Base-by-base conservation (phyloP, 129 eudicot genomes). In the Flaveria bidentis region DNA sequence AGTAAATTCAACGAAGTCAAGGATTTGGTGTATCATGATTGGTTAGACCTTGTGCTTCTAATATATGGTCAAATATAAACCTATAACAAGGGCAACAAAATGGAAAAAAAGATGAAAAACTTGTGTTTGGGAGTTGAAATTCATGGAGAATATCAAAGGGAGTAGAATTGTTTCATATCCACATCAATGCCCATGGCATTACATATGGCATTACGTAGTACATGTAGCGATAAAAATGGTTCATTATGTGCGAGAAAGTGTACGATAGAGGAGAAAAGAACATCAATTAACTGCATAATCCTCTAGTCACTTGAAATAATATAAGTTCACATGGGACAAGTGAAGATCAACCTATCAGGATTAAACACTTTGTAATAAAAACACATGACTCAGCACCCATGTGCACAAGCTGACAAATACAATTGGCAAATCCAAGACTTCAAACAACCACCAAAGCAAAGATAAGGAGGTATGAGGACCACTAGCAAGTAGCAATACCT, bases 401-500 rank as follows among this genome's bases (percentile, higher is more conserved):
- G 50, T 66, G 22, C 76, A 67, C 39, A 74, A 46, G 72, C 66
- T 75, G 76, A 81, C 76, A 75, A 49, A 49, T 23, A 46, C 71
- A 45, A 69, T 52, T 67, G 23, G 45, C 74, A 36, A 58, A 55
- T 42, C 11, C 16, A 74, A 39, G 76, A 80, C 18, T 17, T 69
- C 45, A 18, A 44, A 67, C 58, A 26, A 20, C 10, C 52, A 73
- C 53, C 62, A 73, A 73, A 20, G 55, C 52, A 65, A 61, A 62
- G 74, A 80, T 66, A 65, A 61, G 52, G 52, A 62, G 55, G 78
- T 36, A 75, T 62, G 50, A 58, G 81, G 81, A 75, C 84, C 80
- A 75, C 76, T 41, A 81, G 64, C 53, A 78, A 45, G 11, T 36
- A 36, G 41, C 11, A 8, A 70, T 70, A 46, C 64, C 71, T 17